Conservation (phyloP, 148 eudicot species). For the Fagopyrum esculentum region DNA sequence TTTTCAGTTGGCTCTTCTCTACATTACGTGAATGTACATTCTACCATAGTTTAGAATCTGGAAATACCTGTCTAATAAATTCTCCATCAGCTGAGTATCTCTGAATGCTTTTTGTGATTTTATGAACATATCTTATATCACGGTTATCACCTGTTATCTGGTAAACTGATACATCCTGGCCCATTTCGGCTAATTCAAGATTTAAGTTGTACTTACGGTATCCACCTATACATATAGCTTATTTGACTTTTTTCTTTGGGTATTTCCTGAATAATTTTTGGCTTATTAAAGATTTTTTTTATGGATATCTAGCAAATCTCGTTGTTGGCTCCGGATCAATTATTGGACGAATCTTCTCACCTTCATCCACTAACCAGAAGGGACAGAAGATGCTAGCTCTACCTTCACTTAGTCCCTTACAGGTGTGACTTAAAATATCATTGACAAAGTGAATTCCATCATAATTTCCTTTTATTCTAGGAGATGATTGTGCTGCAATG, state of each 20-base stretch:
- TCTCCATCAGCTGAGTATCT: background rate
- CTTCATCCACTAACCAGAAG: conserved; percentile 27
- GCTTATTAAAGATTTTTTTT: background rate
- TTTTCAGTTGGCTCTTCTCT: background rate
- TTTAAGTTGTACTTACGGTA: background rate
- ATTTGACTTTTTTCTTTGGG: background rate
- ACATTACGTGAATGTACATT: conserved; percentile 1
- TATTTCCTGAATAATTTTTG: background rate
- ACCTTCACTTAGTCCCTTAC: conserved; percentile 76
- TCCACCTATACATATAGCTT: background rate
- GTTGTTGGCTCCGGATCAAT: conserved; percentile 69
- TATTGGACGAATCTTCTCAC: conserved; percentile 57
- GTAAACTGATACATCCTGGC: background rate
- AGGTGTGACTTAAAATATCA: conserved; percentile 37
- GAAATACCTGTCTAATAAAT: background rate
- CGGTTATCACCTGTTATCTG: background rate
- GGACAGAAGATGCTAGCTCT: conserved; percentile 32
- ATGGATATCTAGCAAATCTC: conserved; percentile 59
- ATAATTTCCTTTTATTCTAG: background rate
- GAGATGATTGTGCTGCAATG: background rate
- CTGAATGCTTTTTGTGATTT: background rate
- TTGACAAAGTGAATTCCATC: background rate
- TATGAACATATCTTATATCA: background rate
- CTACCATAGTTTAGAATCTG: background rate
- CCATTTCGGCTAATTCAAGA: background rate